phyloP scores from a whole-genome alignment of 352 stramenopile species.

The Phytophthora aleatoria region DNA sequence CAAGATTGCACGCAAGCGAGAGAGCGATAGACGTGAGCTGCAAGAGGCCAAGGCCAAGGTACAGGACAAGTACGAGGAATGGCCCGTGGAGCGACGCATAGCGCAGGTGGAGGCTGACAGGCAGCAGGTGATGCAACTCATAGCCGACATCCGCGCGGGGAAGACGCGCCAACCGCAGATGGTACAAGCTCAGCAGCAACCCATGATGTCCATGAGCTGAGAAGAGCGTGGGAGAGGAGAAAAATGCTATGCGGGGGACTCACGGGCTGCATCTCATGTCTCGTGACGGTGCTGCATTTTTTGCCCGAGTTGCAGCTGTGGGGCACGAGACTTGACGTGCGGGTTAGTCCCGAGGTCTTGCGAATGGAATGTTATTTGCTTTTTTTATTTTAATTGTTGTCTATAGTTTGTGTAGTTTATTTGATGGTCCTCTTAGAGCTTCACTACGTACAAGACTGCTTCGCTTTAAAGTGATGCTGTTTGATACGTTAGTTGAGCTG shows the following conservation, averaged over 20 bases:
- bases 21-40: conserved; percentile 66
- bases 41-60: conserved; percentile 55
- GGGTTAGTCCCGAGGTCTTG: conserved; percentile 9
- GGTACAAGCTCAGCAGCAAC: conserved; percentile 38
- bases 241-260: conserved; percentile 8
- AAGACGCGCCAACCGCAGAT: conserved; percentile 51
- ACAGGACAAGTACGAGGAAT: conserved; percentile 61
- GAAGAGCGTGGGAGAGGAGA: not conserved
- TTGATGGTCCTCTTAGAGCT: no score
- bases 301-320: conserved; percentile 12
- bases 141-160: conserved; percentile 69
- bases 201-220: conserved; percentile 56
- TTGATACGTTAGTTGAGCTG: no score
- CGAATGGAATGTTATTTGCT: conserved; percentile 44
- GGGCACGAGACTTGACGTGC: not conserved
- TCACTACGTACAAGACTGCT: no score
- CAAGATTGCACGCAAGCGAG: conserved; percentile 81
- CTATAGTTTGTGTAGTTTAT: not conserved
- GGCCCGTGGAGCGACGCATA: conserved; percentile 81
- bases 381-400: conserved; percentile 24
- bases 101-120: conserved; percentile 81
- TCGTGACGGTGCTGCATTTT: conserved; percentile 17
- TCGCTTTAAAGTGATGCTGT: no score
- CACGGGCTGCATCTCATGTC: not conserved
- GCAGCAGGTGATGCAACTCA: conserved; percentile 76